Percentiles rank a stretch among this genome's conserved stretches.
phyloP scores from a whole-genome alignment of 2,329 filamentous ascomycete genomes.

The Talaromyces sp. region DNA sequence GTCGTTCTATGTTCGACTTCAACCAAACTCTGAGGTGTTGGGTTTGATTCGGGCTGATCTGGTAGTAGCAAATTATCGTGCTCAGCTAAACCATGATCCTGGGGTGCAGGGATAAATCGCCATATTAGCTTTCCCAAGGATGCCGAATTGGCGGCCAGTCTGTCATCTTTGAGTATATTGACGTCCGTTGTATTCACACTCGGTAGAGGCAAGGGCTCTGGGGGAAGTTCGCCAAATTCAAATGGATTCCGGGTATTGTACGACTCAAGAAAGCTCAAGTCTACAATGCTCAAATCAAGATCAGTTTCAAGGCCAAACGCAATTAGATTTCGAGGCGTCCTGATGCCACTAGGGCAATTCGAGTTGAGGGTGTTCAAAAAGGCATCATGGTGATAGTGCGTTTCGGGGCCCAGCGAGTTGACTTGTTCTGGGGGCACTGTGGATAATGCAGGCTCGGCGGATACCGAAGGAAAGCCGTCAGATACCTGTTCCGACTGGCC shows the following conservation, averaged over 20 bases:
- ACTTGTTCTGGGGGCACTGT: neutral
- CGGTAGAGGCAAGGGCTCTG: neutral
- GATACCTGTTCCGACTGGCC: neutral
- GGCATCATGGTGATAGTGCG: neutral
- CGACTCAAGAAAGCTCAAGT: slow-evolving; percentile 32
- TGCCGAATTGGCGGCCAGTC: slow-evolving; percentile 12
- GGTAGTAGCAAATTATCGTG: slow-evolving; percentile 34
- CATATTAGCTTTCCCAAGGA: slow-evolving; percentile 27
- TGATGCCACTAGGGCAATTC: slow-evolving; percentile 8
- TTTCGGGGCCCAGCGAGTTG: neutral
- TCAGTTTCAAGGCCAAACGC: slow-evolving; percentile 21
- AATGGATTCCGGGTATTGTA: slow-evolving; percentile 33
- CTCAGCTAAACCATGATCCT: slow-evolving; percentile 31
- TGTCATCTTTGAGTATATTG: neutral
- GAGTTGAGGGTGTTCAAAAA: slow-evolving; percentile 6
- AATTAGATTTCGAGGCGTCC: slow-evolving; percentile 19
- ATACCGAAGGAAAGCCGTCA: neutral
- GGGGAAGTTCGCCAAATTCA: slow-evolving; percentile 21
- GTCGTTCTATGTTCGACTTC: slow-evolving; percentile 21
- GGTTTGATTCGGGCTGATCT: slow-evolving; percentile 5
- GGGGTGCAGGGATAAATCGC: slow-evolving; percentile 30
- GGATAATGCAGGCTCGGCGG: neutral
- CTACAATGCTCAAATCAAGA: slow-evolving; percentile 31
- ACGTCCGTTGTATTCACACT: neutral
- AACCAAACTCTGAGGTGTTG: slow-evolving; percentile 15